Conservation (phyloP, 2,329 filamentous ascomycete genomes). For the Penicillium capsulatum region DNA sequence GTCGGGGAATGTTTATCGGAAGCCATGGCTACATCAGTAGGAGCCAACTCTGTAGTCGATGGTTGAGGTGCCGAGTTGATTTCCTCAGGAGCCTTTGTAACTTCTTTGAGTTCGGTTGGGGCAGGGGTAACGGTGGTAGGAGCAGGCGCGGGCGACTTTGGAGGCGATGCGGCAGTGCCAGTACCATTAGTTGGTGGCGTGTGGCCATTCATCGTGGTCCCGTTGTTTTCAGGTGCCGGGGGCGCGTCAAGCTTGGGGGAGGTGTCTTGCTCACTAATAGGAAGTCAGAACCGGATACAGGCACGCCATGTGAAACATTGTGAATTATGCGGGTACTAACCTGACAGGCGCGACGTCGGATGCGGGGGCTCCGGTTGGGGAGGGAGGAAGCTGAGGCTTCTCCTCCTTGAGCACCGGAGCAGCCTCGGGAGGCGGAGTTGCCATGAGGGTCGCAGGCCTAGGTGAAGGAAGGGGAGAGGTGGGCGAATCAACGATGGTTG, state of each 20-base stretch:
- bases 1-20: neutral
- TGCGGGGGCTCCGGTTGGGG: slow-evolving; percentile 32
- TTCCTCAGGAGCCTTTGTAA: slow-evolving; percentile 2
- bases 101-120: slow-evolving; percentile 5
- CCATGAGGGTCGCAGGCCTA: slow-evolving; percentile 32
- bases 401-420: slow-evolving; percentile 37
- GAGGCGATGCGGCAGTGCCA: slow-evolving; percentile 24
- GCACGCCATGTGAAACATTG: neutral
- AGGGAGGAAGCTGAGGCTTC: slow-evolving; percentile 39
- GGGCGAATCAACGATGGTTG: neutral
- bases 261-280: slow-evolving; percentile 22
- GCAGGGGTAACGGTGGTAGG: slow-evolving; percentile 3
- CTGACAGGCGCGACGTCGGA: slow-evolving; percentile 25
- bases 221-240: slow-evolving; percentile 12
- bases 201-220: slow-evolving; percentile 31
- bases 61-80: neutral
- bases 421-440: slow-evolving; percentile 43
- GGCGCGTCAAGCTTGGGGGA: slow-evolving; percentile 22
- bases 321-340: slow-evolving; percentile 23
- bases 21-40: neutral
- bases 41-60: neutral
- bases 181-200: slow-evolving; percentile 28
- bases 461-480: slow-evolving; percentile 21
- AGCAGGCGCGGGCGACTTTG: slow-evolving; percentile 27
- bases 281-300: slow-evolving; percentile 6